Percentiles rank a stretch among this genome's conserved stretches.
Evolutionary conservation across 164 flowering plant genomes (phyloP).

Genomic region (Sedum album): DNA sequence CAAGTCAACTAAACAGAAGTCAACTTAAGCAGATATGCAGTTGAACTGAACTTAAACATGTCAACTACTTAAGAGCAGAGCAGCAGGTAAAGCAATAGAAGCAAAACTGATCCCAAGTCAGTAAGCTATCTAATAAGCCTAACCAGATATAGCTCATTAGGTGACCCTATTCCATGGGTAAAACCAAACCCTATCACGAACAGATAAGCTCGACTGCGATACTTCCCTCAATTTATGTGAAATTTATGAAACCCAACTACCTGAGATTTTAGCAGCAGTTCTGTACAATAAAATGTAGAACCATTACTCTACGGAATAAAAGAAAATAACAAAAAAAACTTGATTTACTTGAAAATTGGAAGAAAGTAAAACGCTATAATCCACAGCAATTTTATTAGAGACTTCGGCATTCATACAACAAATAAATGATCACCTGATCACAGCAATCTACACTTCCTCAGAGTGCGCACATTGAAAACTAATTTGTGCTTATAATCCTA

Average conservation of each 20-base stretch:
- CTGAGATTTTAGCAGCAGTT: too few relatives aligned
- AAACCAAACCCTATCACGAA: neutral
- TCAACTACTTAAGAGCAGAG: neutral
- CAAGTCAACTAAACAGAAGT: neutral
- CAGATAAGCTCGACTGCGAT: neutral
- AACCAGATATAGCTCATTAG: neutral
- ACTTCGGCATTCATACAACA: neutral
- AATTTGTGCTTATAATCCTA: neutral
- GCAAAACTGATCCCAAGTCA: neutral
- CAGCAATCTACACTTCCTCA: neutral
- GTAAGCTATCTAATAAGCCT: neutral
- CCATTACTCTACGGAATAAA: too few relatives aligned
- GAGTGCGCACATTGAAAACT: neutral
- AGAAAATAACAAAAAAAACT: too few relatives aligned
- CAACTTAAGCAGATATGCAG: neutral
- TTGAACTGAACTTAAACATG: neutral
- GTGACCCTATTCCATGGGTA: neutral
- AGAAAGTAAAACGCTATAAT: too few relatives aligned
- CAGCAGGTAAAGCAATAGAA: neutral
- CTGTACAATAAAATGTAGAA: too few relatives aligned
- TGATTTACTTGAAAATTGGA: too few relatives aligned
- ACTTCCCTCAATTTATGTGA: neutral
- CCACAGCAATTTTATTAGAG: too few relatives aligned
- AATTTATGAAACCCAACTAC: too few relatives aligned
- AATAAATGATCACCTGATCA: neutral